These are phyloP conservation scores for Diaporthe ampelina DNA, from an alignment of 2,329 filamentous ascomycete species.

Conservation along the genomic window DNA sequence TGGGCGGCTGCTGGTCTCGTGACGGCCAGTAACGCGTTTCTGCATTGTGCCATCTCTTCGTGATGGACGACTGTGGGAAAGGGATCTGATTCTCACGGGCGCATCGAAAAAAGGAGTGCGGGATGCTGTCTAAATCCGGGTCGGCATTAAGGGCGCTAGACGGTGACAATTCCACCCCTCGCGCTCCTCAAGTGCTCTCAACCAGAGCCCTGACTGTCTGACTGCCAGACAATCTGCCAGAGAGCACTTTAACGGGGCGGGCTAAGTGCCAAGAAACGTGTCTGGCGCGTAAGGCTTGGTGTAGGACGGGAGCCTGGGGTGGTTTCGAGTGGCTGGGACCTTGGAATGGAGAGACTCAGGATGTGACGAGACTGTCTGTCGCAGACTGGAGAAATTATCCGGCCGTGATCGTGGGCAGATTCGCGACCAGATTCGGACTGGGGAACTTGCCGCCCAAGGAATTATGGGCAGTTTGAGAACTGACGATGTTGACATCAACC, in stretches of 20 bases:
- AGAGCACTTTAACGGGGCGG: neutral
- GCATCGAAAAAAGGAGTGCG: neutral
- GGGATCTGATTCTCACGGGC: slow-evolving; percentile 3
- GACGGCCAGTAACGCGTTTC: neutral
- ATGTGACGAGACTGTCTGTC: slow-evolving; percentile 7
- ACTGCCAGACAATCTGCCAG: no score
- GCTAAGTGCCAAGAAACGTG: slow-evolving; percentile 22
- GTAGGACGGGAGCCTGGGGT: neutral
- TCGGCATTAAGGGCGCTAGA: slow-evolving; percentile 12
- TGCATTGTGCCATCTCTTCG: neutral
- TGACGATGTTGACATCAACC: slow-evolving; percentile 32
- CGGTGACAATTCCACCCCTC: neutral
- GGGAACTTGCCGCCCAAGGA: neutral
- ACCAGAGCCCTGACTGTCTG: neutral
- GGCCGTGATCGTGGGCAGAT: slow-evolving; percentile 12
- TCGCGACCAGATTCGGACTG: neutral
- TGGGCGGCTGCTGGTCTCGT: neutral
- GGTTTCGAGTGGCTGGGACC: slow-evolving; percentile 3
- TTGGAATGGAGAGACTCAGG: neutral
- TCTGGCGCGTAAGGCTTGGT: slow-evolving; percentile 21
- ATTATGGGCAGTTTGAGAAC: slow-evolving; percentile 11
- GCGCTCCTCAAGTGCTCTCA: no score
- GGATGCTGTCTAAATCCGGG: neutral
- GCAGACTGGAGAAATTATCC: no score
- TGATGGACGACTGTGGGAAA: slow-evolving; percentile 7